Base-by-base conservation (phyloP, 192 early-diverging fungal species). In the Kappamyces sp. region DNA sequence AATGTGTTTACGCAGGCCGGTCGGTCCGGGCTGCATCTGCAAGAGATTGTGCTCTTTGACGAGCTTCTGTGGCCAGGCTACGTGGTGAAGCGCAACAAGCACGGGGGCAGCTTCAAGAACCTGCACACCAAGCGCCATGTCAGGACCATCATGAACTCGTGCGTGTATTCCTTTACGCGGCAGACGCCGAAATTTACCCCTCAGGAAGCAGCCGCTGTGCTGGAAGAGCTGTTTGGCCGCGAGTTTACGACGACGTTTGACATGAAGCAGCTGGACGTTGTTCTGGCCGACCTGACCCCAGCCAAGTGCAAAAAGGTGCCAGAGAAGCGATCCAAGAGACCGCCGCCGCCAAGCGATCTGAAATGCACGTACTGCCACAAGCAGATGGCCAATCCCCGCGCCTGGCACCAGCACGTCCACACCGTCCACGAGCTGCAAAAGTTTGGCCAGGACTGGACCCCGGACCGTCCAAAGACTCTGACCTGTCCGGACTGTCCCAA, bases 81-180 rank as follows among this genome's bases (percentile, higher is more conserved):
- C 54, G 69, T 69, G 1, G 63, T 66, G 30, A 81, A 81, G 60
- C 37, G 79, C 15, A 81, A 81, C 62, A 81, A 72, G 62, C 66
- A 66, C 46, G 79, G 79, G n/a, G 58, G 62, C 39, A 66, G 60
- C 8, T 81, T 81, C 64, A 81, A 81, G 52, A 81, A 81, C 60
- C 35, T 63, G 15, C 52, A 68, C 31, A 81, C 79, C 1, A 70
- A 62, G 55, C 54, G 61, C 45, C 64, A 72, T 33, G 60, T 63
- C 12, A 63, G 64, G 12, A 62, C 57, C 42, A 66, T 65, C 11
- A 81, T 81, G 79, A 65, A 66, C 58, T 73, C 70, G 35, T 64
- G 59, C 32, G 45, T 68, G 5, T 79, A 71, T 45, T 37, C 63
- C 6, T 81, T 81, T 61, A 67, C 37, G 4, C 34, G 45, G 14